Percentiles rank a stretch among this genome's conserved stretches.
Conservation (phyloP, 768 basidiomycete genomes). For the Hypholoma fasciculare region DNA sequence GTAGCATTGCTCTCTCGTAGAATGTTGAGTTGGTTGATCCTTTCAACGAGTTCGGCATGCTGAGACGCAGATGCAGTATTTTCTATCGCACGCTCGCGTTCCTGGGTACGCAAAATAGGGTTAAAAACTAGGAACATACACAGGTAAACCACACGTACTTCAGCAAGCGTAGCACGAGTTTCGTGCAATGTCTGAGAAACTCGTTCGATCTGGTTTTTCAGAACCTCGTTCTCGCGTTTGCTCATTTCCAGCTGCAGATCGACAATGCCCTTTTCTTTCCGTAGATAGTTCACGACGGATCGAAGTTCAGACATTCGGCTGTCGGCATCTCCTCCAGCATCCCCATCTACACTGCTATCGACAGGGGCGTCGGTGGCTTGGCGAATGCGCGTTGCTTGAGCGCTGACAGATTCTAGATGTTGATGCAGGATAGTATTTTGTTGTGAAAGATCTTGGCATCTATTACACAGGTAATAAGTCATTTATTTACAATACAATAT, state of each 20-base stretch:
- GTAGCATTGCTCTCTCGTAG: slow-evolving; percentile 88
- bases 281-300: slow-evolving; percentile 76
- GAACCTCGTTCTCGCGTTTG: slow-evolving; percentile 69
- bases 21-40: slow-evolving; percentile 85
- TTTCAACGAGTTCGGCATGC: slow-evolving; percentile 81
- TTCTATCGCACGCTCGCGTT: slow-evolving; percentile 77
- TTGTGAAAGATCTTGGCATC: slow-evolving; percentile 69
- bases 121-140: background rate
- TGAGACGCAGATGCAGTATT: slow-evolving; percentile 72
- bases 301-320: slow-evolving; percentile 72
- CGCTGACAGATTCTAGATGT: slow-evolving; percentile 82
- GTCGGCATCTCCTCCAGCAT: slow-evolving; percentile 52
- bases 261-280: slow-evolving; percentile 91
- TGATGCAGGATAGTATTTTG: slow-evolving; percentile 81
- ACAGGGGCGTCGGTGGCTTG: slow-evolving; percentile 61
- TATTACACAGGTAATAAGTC: slow-evolving; percentile 22
- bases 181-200: slow-evolving; percentile 70
- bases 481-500: background rate
- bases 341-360: slow-evolving; percentile 32
- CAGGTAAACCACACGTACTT: slow-evolving; percentile 40
- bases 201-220: slow-evolving; percentile 78
- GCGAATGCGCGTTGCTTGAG: slow-evolving; percentile 80
- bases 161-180: slow-evolving; percentile 64
- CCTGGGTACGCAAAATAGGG: slow-evolving; percentile 40
- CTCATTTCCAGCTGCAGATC: slow-evolving; percentile 84